phyloP scores from a whole-genome alignment of 2,329 filamentous ascomycete genomes.

The Teratosphaeria destructans region DNA sequence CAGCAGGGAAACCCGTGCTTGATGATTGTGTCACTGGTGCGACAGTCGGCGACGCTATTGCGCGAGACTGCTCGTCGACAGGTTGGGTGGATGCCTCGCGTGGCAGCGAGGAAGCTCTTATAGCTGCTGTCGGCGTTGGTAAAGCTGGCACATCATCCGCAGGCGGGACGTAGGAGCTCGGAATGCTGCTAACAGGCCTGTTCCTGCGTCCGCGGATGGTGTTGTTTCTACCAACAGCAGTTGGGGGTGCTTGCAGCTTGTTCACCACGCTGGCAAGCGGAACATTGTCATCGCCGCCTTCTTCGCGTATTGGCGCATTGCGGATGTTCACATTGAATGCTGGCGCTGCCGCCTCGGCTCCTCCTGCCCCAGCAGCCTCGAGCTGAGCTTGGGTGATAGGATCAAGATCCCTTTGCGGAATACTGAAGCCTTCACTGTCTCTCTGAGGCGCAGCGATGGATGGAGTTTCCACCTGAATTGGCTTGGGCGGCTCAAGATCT shows the following conservation, averaged over 20 bases:
- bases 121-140: background rate
- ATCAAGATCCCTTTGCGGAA: slow-evolving; percentile 50
- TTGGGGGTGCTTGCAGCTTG: slow-evolving; percentile 54
- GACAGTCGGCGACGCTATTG: background rate
- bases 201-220: slow-evolving; percentile 83
- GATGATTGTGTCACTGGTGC: background rate
- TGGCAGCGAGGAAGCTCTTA: background rate
- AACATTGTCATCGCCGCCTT: slow-evolving; percentile 57
- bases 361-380: slow-evolving; percentile 43
- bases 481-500: slow-evolving; percentile 23
- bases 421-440: slow-evolving; percentile 66
- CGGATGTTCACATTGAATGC: slow-evolving; percentile 71
- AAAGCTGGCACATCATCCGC: background rate
- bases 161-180: slow-evolving; percentile 6
- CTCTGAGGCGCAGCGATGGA: slow-evolving; percentile 34
- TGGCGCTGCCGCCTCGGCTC: slow-evolving; percentile 46
- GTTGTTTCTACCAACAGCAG: slow-evolving; percentile 38
- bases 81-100: background rate
- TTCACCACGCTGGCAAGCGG: slow-evolving; percentile 67
- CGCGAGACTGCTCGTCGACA: background rate
- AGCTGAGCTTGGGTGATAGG: slow-evolving; percentile 59
- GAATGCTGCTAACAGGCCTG: slow-evolving; percentile 79
- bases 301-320: slow-evolving; percentile 66
- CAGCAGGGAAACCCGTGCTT: background rate
- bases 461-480: slow-evolving; percentile 6